These are phyloP conservation scores for Rhynchosporium graminicola DNA, from an alignment of 2,329 filamentous ascomycete species.

Conservation along the genomic window DNA sequence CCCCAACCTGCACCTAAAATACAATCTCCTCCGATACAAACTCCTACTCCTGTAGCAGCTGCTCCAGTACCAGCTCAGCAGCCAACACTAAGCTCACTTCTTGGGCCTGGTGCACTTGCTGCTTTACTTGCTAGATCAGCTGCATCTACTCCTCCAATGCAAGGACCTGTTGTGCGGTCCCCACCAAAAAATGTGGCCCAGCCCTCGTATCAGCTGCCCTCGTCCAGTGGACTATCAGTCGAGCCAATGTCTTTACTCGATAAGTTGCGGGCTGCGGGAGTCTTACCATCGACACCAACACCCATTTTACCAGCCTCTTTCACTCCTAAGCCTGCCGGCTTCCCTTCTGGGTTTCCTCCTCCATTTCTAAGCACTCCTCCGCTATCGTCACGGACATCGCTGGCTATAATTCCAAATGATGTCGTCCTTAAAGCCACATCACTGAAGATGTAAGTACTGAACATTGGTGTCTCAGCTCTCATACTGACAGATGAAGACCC, in stretches of 20 bases:
- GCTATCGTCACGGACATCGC: slow-evolving; percentile 29
- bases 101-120: slow-evolving; percentile 50
- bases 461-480: background rate
- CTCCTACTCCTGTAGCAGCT: slow-evolving; percentile 35
- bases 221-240: slow-evolving; percentile 41
- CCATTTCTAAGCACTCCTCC: slow-evolving; percentile 35
- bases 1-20: slow-evolving; percentile 39
- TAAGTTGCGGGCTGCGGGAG: slow-evolving; percentile 66
- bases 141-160: slow-evolving; percentile 47
- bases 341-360: slow-evolving; percentile 43
- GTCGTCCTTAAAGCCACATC: slow-evolving; percentile 66
- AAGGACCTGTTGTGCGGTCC: slow-evolving; percentile 48
- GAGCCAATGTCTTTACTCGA: slow-evolving; percentile 60
- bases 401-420: slow-evolving; percentile 44
- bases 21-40: slow-evolving; percentile 41
- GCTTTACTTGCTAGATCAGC: slow-evolving; percentile 57
- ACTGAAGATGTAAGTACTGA: slow-evolving; percentile 66
- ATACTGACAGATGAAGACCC: slow-evolving; percentile 51
- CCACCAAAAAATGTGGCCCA: slow-evolving; percentile 50
- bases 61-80: slow-evolving; percentile 34
- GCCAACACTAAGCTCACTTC: slow-evolving; percentile 56
- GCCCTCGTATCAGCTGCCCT: slow-evolving; percentile 39
- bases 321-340: slow-evolving; percentile 42
- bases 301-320: slow-evolving; percentile 41
- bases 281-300: slow-evolving; percentile 54